Percentiles rank a stretch among this genome's conserved stretches.
Conservation (phyloP, 139 green algal species). For the Micromonas commoda region DNA sequence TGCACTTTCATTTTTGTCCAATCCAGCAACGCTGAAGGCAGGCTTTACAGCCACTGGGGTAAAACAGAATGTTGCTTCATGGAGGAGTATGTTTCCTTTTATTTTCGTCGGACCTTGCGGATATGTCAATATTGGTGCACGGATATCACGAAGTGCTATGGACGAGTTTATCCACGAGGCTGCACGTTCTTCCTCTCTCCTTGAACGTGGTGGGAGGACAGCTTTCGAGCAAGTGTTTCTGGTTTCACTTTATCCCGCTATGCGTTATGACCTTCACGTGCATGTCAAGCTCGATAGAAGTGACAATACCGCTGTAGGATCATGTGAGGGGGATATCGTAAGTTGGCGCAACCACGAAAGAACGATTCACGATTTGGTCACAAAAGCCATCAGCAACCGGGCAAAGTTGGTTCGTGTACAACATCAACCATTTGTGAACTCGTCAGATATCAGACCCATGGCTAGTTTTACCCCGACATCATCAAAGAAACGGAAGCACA, state of each 20-base stretch:
- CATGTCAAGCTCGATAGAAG: background rate
- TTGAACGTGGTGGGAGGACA: background rate
- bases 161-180: slow-evolving; percentile 16
- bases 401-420: slow-evolving; percentile 5
- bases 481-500: background rate
- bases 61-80: background rate
- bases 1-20: background rate
- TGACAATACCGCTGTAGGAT: background rate
- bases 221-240: slow-evolving; percentile 14
- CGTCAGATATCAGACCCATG: background rate
- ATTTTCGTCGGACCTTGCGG: slow-evolving; percentile 17
- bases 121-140: background rate
- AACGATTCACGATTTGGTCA: background rate
- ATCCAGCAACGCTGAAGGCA: background rate
- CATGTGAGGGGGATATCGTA: background rate
- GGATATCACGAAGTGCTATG: slow-evolving; percentile 8
- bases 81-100: background rate
- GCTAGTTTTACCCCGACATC: background rate
- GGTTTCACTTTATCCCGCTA: background rate
- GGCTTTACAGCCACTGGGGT: background rate
- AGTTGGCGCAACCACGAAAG: background rate
- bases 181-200: background rate
- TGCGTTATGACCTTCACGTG: slow-evolving; percentile 17
- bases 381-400: background rate
- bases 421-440: background rate